These are phyloP conservation scores for Xylaria curta DNA, from an alignment of 495 filamentous ascomycete species.

Conservation along the genomic window DNA sequence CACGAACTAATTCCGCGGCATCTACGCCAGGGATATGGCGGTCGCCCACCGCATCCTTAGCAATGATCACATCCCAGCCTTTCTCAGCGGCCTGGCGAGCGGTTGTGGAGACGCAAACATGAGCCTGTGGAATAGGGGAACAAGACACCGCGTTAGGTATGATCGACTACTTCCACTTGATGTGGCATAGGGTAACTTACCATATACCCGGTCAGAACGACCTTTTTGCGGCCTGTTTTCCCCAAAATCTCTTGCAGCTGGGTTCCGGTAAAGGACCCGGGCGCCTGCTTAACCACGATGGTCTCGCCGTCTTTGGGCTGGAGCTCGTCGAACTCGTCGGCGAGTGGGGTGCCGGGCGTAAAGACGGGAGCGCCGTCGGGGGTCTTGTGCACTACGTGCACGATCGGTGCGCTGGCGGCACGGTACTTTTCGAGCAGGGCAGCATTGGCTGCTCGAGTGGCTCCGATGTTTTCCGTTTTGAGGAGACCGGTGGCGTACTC, in stretches of 20 bases:
- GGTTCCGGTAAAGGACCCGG: slow-evolving; percentile 41
- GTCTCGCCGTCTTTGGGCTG: slow-evolving; percentile 50
- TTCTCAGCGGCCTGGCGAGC: slow-evolving; percentile 59
- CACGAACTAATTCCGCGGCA: slow-evolving; percentile 47
- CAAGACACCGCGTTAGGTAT: background rate
- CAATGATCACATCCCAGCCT: slow-evolving; percentile 65
- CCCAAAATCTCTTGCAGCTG: slow-evolving; percentile 38
- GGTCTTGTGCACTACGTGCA: slow-evolving; percentile 62
- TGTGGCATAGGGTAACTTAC: background rate
- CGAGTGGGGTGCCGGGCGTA: slow-evolving; percentile 59
- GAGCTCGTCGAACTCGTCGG: slow-evolving; percentile 60
- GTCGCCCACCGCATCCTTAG: slow-evolving; percentile 64
- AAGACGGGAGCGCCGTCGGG: slow-evolving; percentile 67
- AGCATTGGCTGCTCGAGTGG: slow-evolving; percentile 55
- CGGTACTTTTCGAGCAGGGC: slow-evolving; percentile 61
- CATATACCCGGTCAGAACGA: slow-evolving; percentile 31
- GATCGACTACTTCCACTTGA: background rate
- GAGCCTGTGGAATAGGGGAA: slow-evolving; percentile 50
- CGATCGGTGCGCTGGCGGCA: slow-evolving; percentile 52
- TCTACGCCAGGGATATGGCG: slow-evolving; percentile 58
- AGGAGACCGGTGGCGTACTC: slow-evolving; percentile 61
- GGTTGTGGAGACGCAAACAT: slow-evolving; percentile 68
- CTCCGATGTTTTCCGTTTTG: slow-evolving; percentile 52
- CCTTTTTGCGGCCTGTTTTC: slow-evolving; percentile 35
- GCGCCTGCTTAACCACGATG: slow-evolving; percentile 44